Percentiles rank a stretch among this genome's conserved stretches.
Evolutionary conservation across 2,329 filamentous ascomycete genomes (phyloP).

Genomic region (Parafenestella ontariensis): DNA sequence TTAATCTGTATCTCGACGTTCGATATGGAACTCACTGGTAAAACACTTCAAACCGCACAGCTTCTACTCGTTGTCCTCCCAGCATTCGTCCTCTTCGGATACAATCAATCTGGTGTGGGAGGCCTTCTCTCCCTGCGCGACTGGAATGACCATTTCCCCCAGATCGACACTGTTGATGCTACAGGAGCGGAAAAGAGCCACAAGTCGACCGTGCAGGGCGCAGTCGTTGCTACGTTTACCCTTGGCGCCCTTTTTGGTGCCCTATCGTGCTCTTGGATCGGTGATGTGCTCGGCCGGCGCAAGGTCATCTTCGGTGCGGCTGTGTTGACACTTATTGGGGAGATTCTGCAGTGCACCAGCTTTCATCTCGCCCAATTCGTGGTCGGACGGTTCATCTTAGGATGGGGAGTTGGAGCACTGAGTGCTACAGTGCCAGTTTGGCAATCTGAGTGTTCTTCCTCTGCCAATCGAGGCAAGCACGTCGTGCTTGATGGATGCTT

Average conservation of each 20-base stretch:
- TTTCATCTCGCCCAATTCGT: slow-evolving; percentile 57
- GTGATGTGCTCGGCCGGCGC: slow-evolving; percentile 55
- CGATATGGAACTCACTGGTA: slow-evolving; percentile 30
- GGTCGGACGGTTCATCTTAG: slow-evolving; percentile 55
- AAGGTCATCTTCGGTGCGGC: slow-evolving; percentile 54
- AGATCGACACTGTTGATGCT: slow-evolving; percentile 57
- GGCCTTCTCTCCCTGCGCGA: slow-evolving; percentile 53
- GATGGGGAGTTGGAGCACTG: slow-evolving; percentile 54
- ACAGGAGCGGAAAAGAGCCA: slow-evolving; percentile 51
- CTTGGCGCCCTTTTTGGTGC: slow-evolving; percentile 57
- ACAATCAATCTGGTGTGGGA: slow-evolving; percentile 61
- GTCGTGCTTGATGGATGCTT: slow-evolving; percentile 56
- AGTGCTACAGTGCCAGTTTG: slow-evolving; percentile 57
- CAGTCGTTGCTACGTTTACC: slow-evolving; percentile 55
- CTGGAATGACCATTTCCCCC: slow-evolving; percentile 56
- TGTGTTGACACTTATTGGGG: slow-evolving; percentile 52
- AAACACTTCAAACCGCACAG: slow-evolving; percentile 39
- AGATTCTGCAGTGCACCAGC: slow-evolving; percentile 54
- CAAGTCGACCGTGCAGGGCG: slow-evolving; percentile 56
- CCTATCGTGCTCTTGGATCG: slow-evolving; percentile 54
- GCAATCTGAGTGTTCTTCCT: slow-evolving; percentile 52
- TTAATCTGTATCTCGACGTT: not conserved
- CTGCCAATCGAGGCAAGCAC: slow-evolving; percentile 50
- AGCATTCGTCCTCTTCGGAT: slow-evolving; percentile 59
- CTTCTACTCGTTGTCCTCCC: slow-evolving; percentile 50